Base-by-base conservation (phyloP, 768 basidiomycete species). In the Saitozyma sp. region DNA sequence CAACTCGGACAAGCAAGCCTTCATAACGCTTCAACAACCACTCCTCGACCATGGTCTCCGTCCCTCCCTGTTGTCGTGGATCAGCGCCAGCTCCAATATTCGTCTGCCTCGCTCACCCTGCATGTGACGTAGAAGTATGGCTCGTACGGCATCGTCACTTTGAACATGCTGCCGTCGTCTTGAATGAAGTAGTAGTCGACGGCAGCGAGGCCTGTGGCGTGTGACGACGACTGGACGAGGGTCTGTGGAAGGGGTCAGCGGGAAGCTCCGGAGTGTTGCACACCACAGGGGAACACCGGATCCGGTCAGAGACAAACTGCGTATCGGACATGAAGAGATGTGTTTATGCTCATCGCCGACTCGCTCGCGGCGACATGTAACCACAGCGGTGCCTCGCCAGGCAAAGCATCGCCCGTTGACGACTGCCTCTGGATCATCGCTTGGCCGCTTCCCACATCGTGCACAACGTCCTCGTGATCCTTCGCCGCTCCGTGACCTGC, bases 161-260 rank as follows among this genome's bases (percentile, higher is more conserved):
- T 99, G 84, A 99, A 98, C 87, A 90, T 90, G 29, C 86, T 86
- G 6, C 96, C 96, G 63, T 98, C 93, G 73, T 97, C 94, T 81
- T 97, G 88, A 66, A 99, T 92, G 74, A 99, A 98, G 78, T 95
- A 98, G 69, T 87, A 95, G 70, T 99, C 93, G 11, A 99, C 94
- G 8, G 89, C 96, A 2, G 92, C 88, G 69, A 86, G 87, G 17
- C 94, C 96, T 9, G 85, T 85, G 6, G 90, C 86, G 83, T 88
- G 88, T 49, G 90, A 88, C 7, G 92, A 81, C 72, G 94, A 92
- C 78, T 91, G 90, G 14, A 96, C 80, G 9, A 95, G 80, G 0
- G 92, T 96, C 89, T 96, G 29, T 29, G 29, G 29, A 29, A 2
- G 29, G 29, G 29, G 29, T 29, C 29, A 29, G 29, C 29, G 5